Evolutionary conservation across 345 rosid species (phyloP), one percentile per base, ranked within the genome.

Genomic region (Syzygium grande): DNA sequence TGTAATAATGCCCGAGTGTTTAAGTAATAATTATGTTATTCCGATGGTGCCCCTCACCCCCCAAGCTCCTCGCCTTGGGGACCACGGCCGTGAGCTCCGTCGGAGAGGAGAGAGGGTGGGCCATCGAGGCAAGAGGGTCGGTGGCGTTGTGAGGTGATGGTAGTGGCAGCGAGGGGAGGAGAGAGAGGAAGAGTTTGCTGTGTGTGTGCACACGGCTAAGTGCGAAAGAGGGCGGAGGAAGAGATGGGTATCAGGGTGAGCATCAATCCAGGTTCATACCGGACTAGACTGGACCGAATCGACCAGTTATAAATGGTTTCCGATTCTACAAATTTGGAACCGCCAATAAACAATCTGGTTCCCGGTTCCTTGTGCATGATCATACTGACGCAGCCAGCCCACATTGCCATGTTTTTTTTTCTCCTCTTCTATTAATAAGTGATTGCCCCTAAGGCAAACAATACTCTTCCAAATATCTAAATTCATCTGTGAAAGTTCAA

Each of bases 371-470:
- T 27, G 29, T 59, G 65, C 27, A 7, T 3, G 27, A 2, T 15
- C 11, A 11, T 14, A 59, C 27, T 25, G 65, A 59, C 0, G 0
- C 16, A 0, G 3, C 14, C 5, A 9, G 6, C 61, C 25, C 0
- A 12, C 0, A 9, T 25, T 25, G 29, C 16, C 30, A 1, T 25
- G 65, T 25, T 59, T 58, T 5, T 58, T 11, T 25, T 59, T 11
- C 0, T 10, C 46, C 46, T 43, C 46, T 43, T 43, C 7, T 43
- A 43, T 43, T 43, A 43, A 43, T 43, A 43, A 43, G 46, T 43
- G 46, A 43, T 43, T 43, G 46, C 46, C 46, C 6, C 46, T 43
- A 43, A 43, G 46, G 46, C 46, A 43, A 43, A 5, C 46, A 43
- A 43, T 43, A 43, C 46, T 43, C 46, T 43, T 43, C 5, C 46